phyloP scores from a whole-genome alignment of 345 rosid genomes.

The Brassica incana region DNA sequence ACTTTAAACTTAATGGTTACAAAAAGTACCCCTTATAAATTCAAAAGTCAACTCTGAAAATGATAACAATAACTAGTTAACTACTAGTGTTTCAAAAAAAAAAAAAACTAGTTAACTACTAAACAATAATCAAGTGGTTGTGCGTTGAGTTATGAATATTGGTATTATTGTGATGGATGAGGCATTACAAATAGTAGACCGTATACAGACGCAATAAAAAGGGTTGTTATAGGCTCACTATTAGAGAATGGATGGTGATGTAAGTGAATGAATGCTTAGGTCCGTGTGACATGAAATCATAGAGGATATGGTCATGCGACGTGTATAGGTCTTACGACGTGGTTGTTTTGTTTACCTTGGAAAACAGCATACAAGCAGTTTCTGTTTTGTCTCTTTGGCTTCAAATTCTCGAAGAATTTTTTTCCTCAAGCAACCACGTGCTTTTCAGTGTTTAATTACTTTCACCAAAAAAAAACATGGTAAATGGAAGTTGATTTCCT shows the following conservation, averaged over 20 bases:
- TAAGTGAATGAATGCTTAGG: constrained; percentile 29
- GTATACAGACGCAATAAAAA: constrained; percentile 1
- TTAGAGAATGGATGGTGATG: constrained; percentile 27
- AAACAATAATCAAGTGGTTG: not conserved
- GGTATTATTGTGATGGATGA: constrained; percentile 4
- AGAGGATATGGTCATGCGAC: constrained; percentile 15
- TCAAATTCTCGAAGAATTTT: not conserved
- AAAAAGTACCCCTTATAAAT: not conserved
- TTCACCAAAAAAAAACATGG: not conserved
- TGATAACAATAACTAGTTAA: not conserved
- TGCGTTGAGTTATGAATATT: not conserved
- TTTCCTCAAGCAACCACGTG: constrained; percentile 13
- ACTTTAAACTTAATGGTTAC: not conserved
- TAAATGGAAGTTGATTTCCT: not conserved
- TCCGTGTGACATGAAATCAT: constrained; percentile 32
- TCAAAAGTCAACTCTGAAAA: not conserved
- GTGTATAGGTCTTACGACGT: constrained; percentile 27
- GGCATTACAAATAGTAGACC: constrained; percentile 20
- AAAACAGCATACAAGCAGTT: constrained; percentile 8
- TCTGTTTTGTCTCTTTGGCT: constrained; percentile 23
- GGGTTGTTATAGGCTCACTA: constrained; percentile 27
- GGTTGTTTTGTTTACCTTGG: constrained; percentile 6
- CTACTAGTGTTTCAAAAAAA: not conserved
- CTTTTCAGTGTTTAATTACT: not conserved
- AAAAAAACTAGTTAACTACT: not conserved